Percentiles rank a stretch among this genome's conserved stretches.
Evolutionary conservation across 805 yeast genomes (phyloP).

Genomic region (Grigorovia jiainica): DNA sequence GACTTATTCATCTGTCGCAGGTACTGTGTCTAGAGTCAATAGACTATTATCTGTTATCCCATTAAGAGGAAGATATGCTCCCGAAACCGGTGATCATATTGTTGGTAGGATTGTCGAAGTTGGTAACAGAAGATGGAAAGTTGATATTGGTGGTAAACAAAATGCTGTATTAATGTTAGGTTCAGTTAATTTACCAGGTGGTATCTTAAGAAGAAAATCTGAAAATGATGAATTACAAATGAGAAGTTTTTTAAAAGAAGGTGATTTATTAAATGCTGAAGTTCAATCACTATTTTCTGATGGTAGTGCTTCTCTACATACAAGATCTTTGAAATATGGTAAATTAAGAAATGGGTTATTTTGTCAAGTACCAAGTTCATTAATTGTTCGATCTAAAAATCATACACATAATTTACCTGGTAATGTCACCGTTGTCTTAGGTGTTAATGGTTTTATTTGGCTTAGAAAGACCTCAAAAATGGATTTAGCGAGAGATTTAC

Average conservation of each 20-base stretch:
- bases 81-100: conserved; percentile 94
- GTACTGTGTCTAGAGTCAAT: conserved; percentile 78
- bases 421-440: conserved; percentile 80
- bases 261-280: conserved; percentile 91
- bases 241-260: conserved; percentile 90
- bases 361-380: conserved; percentile 68
- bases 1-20: conserved; percentile 89
- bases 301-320: conserved; percentile 89
- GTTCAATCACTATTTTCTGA: conserved; percentile 83
- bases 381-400: conserved; percentile 75
- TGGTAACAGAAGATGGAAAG: conserved; percentile 91
- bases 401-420: conserved; percentile 90
- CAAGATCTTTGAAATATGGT: conserved; percentile 92
- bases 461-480: conserved; percentile 52
- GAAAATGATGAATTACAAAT: conserved; percentile 94
- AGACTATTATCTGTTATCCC: conserved; percentile 79
- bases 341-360: conserved; percentile 87
- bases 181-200: conserved; percentile 95
- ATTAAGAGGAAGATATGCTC: conserved; percentile 75
- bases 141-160: conserved; percentile 90
- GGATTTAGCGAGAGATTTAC: conserved; percentile 24
- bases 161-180: conserved; percentile 91
- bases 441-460: conserved; percentile 95
- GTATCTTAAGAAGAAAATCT: conserved; percentile 84
- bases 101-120: conserved; percentile 93